Percentiles rank a stretch among this genome's conserved stretches.
Evolutionary conservation across 2,329 filamentous ascomycete genomes (phyloP).

Genomic region (Aspergillus sp.): DNA sequence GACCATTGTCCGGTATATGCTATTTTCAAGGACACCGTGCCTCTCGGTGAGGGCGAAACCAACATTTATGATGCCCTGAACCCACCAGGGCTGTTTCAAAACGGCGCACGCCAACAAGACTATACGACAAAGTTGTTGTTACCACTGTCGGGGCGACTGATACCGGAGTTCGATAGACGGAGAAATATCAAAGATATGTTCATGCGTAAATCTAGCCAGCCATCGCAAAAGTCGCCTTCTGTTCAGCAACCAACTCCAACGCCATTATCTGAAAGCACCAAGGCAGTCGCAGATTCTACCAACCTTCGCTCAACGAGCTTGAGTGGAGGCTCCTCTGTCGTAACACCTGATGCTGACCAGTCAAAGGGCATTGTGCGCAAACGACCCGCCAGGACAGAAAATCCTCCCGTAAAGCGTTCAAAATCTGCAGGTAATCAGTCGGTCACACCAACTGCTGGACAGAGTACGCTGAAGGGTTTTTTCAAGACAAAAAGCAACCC

Average conservation of each 20-base stretch:
- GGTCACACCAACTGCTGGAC: conserved; percentile 44
- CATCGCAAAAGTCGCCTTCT: conserved; percentile 15
- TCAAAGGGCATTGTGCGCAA: conserved; percentile 31
- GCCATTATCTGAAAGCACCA: neutral
- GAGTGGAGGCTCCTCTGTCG: neutral
- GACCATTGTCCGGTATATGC: conserved; percentile 96
- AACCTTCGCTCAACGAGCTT: neutral
- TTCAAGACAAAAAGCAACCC: conserved; percentile 62
- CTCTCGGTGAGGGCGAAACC: conserved; percentile 48
- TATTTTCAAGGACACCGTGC: conserved; percentile 64
- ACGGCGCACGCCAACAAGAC: conserved; percentile 64
- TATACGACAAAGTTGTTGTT: conserved; percentile 67
- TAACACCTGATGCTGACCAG: neutral
- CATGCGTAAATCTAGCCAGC: conserved; percentile 52
- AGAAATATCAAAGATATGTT: conserved; percentile 95
- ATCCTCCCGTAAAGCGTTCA: conserved; percentile 48
- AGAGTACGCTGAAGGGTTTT: conserved; percentile 72
- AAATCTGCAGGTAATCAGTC: conserved; percentile 43
- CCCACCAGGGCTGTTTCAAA: conserved; percentile 66
- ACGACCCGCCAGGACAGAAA: conserved; percentile 37
- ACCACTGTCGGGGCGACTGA: conserved; percentile 74
- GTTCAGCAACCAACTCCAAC: neutral
- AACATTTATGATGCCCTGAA: conserved; percentile 75
- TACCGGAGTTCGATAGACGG: conserved; percentile 84
- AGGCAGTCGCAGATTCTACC: neutral